Base-by-base conservation (phyloP, 2,329 filamentous ascomycete species). In the Didymella pinodella region DNA sequence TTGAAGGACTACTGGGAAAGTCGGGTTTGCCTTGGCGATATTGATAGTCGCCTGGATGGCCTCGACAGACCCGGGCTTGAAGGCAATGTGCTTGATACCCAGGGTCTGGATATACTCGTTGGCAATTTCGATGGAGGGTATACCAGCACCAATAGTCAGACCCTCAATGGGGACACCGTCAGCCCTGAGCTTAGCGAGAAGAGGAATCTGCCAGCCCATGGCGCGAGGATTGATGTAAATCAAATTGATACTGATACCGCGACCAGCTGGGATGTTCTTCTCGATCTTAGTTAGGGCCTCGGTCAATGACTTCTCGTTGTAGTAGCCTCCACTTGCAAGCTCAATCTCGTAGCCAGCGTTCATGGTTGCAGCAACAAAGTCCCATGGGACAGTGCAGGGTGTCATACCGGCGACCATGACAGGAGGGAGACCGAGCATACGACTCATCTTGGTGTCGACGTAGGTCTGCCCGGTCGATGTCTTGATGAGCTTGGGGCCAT, bases 401-500 rank as follows among this genome's bases (percentile, higher is more conserved):
- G 80, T 82, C 80, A 82, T 82, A 65, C 80, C 80, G 48, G 80
- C 80, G 7, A 82, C 78, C 75, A 82, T 78, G 59, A 82, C 71
- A 0, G 80, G 80, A 12, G 80, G 80, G 14, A 81, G 68, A 25
- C 80, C 80, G n/a, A 82, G 73, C 26, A 81, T 72, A 44, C 78
- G 72, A 64, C 77, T 81, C 74, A 82, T 78, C 71, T 97, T 97
- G 62, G 95, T 99, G 76, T 98, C 93, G 46, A 99, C 92, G 68
- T 91, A 97, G 2, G 92, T 97, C 74, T 93, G 86, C 20, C 95
- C 95, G 57, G 87, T 88, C 11, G 93, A 94, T 14, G 91, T 97
- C 80, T 92, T 95, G 69, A 96, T 88, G 43, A 99, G 84, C 59
- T 89, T 90, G n/a, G 96, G 95, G 10, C 94, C 93, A 75, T 95